A percentile compares a stretch with the other conserved stretches of the same genome.
These are phyloP conservation scores for Jamesozyma piceae DNA, from an alignment of 805 yeast genomes.

Conservation along the genomic window DNA sequence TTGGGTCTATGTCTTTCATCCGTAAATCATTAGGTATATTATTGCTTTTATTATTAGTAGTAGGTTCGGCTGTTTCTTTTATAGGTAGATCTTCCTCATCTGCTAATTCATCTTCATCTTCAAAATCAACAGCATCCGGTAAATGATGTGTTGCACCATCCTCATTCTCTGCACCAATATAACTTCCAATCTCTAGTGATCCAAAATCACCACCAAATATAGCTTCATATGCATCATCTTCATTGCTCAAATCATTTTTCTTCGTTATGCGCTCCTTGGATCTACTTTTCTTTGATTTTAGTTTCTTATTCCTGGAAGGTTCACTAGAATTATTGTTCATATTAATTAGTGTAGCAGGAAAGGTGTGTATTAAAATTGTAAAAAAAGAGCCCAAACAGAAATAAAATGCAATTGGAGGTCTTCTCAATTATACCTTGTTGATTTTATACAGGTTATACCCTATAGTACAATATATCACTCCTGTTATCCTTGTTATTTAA, in stretches of 20 bases:
- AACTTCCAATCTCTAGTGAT: slow-evolving; percentile 26
- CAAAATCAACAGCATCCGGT: slow-evolving; percentile 88
- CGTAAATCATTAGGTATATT: background rate
- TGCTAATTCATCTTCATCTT: slow-evolving; percentile 89
- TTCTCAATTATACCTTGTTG: background rate
- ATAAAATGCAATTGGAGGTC: no score
- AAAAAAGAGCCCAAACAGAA: no score
- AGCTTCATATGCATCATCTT: slow-evolving; percentile 33
- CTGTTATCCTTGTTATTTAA: background rate
- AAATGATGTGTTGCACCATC: slow-evolving; percentile 59
- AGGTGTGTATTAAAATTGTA: no score
- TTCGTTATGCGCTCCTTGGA: slow-evolving; percentile 3
- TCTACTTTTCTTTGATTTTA: slow-evolving; percentile 1
- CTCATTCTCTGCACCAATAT: slow-evolving; percentile 24
- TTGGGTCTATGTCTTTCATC: background rate
- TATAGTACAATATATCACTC: background rate
- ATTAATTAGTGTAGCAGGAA: background rate
- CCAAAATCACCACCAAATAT: slow-evolving; percentile 33
- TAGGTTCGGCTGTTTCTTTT: background rate
- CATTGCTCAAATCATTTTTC: slow-evolving; percentile 25
- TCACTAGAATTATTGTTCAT: background rate
- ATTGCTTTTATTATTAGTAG: background rate
- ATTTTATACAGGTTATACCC: background rate
- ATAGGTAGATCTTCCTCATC: slow-evolving; percentile 32
- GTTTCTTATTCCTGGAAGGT: background rate